Percentiles rank a stretch among this genome's conserved stretches.
phyloP scores from a whole-genome alignment of 139 green algal species.

The Zygnema circumcarinatum region DNA sequence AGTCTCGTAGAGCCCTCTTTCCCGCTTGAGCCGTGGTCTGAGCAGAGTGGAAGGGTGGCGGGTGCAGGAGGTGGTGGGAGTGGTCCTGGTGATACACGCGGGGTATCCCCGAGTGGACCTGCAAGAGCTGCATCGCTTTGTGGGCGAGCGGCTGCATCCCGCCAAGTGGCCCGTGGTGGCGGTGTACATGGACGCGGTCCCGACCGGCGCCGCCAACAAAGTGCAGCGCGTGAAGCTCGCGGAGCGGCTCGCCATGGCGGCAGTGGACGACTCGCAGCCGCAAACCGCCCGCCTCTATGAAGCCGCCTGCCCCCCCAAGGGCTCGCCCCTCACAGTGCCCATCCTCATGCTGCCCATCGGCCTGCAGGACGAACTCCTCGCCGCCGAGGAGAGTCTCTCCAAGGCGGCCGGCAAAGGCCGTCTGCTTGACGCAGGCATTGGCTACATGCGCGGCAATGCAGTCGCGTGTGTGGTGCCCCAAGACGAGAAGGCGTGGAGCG shows the following conservation, averaged over 20 bases:
- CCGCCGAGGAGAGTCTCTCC: neutral
- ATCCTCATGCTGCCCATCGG: neutral
- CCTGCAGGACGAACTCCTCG: neutral
- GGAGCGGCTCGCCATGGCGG: slow-evolving; percentile 9
- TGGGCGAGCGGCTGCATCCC: slow-evolving; percentile 3
- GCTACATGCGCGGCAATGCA: neutral
- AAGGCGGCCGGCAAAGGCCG: neutral
- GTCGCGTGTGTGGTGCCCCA: neutral
- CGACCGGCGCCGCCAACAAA: slow-evolving; percentile 35
- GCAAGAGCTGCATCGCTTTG: slow-evolving; percentile 17
- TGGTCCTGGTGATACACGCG: slow-evolving; percentile 33
- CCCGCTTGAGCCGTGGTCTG: too few relatives aligned
- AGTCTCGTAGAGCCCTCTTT: too few relatives aligned
- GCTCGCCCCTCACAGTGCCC: neutral
- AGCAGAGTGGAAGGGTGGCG: too few relatives aligned
- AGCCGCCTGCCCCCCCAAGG: neutral
- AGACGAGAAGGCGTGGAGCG: neutral
- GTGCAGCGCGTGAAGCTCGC: slow-evolving; percentile 29
- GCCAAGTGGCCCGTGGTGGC: slow-evolving; percentile 46
- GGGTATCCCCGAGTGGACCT: slow-evolving; percentile 21
- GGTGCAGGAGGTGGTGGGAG: slow-evolving; percentile 48
- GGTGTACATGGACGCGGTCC: slow-evolving; percentile 15
- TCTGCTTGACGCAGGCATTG: neutral
- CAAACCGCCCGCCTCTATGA: slow-evolving; percentile 34
- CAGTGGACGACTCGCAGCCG: slow-evolving; percentile 1